phyloP scores from a whole-genome alignment of 78 protist genomes.

The Carpediemonas membranifera region DNA sequence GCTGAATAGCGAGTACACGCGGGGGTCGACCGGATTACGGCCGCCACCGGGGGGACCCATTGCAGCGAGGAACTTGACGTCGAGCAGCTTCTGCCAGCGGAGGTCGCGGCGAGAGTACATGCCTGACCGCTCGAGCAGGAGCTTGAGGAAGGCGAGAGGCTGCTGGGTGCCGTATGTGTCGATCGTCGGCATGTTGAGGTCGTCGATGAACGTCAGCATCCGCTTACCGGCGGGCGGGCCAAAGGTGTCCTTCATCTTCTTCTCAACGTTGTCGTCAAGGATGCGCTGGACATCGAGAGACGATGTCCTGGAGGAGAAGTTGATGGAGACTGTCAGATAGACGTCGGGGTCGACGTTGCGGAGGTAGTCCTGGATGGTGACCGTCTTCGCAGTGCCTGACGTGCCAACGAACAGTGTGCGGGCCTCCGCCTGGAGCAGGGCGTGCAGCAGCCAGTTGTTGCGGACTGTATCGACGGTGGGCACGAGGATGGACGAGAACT shows the following conservation, averaged over 20 bases:
- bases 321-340: slow-evolving; percentile 17
- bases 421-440: neutral
- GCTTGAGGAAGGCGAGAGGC: slow-evolving; percentile 56
- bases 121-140: slow-evolving; percentile 41
- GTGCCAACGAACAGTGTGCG: slow-evolving; percentile 59
- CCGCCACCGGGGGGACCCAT: slow-evolving; percentile 81
- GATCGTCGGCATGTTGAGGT: slow-evolving; percentile 58
- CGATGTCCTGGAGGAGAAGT: slow-evolving; percentile 53
- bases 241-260: neutral
- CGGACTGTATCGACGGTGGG: slow-evolving; percentile 73
- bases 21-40: slow-evolving; percentile 54
- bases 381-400: slow-evolving; percentile 74
- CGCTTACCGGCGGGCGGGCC: slow-evolving; percentile 46
- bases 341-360: neutral
- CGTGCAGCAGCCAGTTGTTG: neutral
- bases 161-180: slow-evolving; percentile 68
- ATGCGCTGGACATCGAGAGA: slow-evolving; percentile 45
- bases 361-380: slow-evolving; percentile 42
- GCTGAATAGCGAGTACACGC: slow-evolving; percentile 49
- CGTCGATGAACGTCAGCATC: slow-evolving; percentile 53
- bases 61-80: slow-evolving; percentile 43
- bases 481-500: slow-evolving; percentile 57
- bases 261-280: slow-evolving; percentile 47
- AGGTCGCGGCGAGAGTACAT: slow-evolving; percentile 36
- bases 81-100: neutral